Base-by-base conservation (phyloP, 2,329 filamentous ascomycete genomes). In the Fusarium cicatricum region DNA sequence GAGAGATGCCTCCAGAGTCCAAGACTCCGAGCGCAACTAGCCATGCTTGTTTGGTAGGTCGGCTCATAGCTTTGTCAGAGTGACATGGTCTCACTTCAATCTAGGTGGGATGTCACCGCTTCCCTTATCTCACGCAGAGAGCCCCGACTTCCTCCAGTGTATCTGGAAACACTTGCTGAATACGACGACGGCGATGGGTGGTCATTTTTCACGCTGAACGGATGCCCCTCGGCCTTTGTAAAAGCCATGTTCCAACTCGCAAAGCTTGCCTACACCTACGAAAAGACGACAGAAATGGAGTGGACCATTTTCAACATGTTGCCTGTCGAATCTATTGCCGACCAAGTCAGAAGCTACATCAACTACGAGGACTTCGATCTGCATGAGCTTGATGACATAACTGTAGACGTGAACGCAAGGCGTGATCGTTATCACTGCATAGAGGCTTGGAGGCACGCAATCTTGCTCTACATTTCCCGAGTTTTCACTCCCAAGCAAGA, bases 101-200 rank as follows among this genome's bases (percentile, higher is more conserved):
- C 17, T n/a, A 50, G 46, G 46, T 50, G 46, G 46, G 46, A 50
- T 42, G 46, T 50, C 11, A 50, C 46, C 10, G 46, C 46, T 36
- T 50, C 46, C 7, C 46, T 50, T 26, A 42, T 42, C 11, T 34
- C 46, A 15, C 37, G 46, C n/a, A 50, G 38, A 42, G 46, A 50
- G 21, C 46, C 46, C 5, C 46, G 46, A 10, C 46, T 50, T 9
- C 38, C 46, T 28, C 5, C 28, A 14, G 11, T 37, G 8, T 50
- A 50, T 33, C 38, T 50, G 9, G 38, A 50, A n/a, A 42, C 32
- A 2, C 26, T 50, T 2, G 38, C 46, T 9, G n/a, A 16, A 4
- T 50, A 50, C 29, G 46, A 50, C 12, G 37, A 41, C 12, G 31
- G 19, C 7, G 46, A 50, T 17, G 38, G 46, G 7, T 50, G 46